These are phyloP conservation scores for Wickerhamiella pararugosa DNA, from an alignment of 1,139 yeast species.

Conservation along the genomic window DNA sequence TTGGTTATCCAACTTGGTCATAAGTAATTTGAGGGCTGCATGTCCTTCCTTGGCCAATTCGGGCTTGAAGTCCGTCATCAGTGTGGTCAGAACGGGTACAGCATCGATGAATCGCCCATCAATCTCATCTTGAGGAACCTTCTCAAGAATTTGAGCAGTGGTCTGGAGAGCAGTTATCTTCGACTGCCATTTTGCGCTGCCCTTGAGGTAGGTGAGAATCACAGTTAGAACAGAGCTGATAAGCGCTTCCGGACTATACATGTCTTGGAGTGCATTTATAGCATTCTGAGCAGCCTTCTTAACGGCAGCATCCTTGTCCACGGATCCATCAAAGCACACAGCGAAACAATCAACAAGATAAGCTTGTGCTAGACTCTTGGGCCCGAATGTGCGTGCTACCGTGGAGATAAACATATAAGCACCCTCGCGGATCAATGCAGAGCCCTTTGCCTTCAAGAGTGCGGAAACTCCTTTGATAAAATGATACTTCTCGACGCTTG, in stretches of 20 bases:
- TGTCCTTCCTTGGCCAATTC: conserved; percentile 83
- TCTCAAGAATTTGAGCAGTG: conserved; percentile 60
- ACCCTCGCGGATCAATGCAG: conserved; percentile 49
- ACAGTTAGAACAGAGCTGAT: conserved; percentile 53
- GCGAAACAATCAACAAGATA: conserved; percentile 44
- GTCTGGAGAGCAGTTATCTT: conserved; percentile 66
- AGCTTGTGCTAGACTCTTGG: conserved; percentile 56
- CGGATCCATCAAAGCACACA: conserved; percentile 45
- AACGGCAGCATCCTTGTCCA: conserved; percentile 80
- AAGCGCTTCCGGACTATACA: conserved; percentile 68
- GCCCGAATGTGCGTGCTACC: conserved; percentile 50
- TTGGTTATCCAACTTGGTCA: conserved; percentile 74
- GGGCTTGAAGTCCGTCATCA: conserved; percentile 91
- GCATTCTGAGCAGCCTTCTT: conserved; percentile 52
- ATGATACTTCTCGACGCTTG: conserved; percentile 49
- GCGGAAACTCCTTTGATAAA: conserved; percentile 47
- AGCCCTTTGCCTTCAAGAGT: conserved; percentile 56
- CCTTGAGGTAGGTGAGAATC: conserved; percentile 46
- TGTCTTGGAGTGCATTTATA: conserved; percentile 50
- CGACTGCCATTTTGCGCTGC: conserved; percentile 90
- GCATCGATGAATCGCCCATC: conserved; percentile 67
- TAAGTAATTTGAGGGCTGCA: conserved; percentile 52
- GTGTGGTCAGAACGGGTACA: conserved; percentile 74
- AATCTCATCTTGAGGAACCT: conserved; percentile 71
- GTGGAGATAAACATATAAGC: conserved; percentile 49